Percentiles rank a stretch among this genome's conserved stretches.
Conservation (phyloP, 1,284 basidiomycete genomes). For the Naganishia cerealis region DNA sequence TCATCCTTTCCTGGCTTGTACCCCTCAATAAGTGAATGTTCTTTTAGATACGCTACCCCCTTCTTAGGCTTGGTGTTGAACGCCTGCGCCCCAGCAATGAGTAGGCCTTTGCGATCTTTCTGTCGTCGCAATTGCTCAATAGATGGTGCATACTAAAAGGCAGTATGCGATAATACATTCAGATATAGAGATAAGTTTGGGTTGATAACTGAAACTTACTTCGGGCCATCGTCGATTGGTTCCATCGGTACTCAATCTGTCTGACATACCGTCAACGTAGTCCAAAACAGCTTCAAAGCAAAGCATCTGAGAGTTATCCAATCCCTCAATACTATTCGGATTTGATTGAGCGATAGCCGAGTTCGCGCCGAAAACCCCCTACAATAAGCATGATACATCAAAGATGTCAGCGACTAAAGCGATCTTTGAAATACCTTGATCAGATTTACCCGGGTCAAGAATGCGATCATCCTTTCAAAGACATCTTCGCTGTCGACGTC, state of each 20-base stretch:
- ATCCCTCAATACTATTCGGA: conserved; percentile 60
- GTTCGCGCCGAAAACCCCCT: conserved; percentile 70
- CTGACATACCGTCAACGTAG: conserved; percentile 86
- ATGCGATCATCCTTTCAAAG: conserved; percentile 86
- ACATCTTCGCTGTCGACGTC: conserved; percentile 94
- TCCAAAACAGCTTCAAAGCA: conserved; percentile 85
- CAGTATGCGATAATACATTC: background rate
- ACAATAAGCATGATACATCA: conserved; percentile 15
- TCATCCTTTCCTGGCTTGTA: conserved; percentile 39
- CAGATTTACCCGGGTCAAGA: conserved; percentile 70
- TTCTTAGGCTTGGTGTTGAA: conserved; percentile 97
- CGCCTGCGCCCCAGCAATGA: conserved; percentile 77
- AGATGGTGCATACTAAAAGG: conserved; percentile 59
- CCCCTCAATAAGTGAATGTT: conserved; percentile 70
- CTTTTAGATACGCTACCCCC: conserved; percentile 85
- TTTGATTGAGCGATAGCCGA: conserved; percentile 48
- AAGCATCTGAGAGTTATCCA: conserved; percentile 77
- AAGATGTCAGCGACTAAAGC: background rate
- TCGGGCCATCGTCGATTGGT: conserved; percentile 62
- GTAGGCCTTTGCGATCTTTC: conserved; percentile 83
- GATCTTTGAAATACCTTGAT: background rate
- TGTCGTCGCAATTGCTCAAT: conserved; percentile 65
- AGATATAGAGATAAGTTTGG: background rate
- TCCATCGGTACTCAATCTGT: conserved; percentile 66
- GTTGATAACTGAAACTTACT: conserved; percentile 53